These are phyloP conservation scores for Fraxinus angustifolia DNA, from an alignment of 305 asterid species.

Conservation along the genomic window DNA sequence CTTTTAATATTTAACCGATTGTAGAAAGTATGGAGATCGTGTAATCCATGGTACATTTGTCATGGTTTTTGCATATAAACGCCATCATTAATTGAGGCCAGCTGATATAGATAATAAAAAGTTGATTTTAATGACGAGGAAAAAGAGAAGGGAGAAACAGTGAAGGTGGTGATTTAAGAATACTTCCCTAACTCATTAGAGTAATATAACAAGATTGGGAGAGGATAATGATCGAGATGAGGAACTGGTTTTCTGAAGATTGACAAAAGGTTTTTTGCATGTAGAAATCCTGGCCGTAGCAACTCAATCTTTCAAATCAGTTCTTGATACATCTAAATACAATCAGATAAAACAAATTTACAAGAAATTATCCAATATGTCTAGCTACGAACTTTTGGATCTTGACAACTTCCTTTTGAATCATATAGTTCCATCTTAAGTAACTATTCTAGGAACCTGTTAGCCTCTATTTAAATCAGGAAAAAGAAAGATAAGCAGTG, in stretches of 20 bases:
- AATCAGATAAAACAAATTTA: not conserved
- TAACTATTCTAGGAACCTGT: not conserved
- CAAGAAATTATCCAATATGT: not conserved
- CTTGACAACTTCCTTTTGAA: not conserved
- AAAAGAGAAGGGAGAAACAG: not conserved
- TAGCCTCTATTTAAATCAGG: not conserved
- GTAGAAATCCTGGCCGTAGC: not conserved
- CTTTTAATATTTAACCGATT: not conserved
- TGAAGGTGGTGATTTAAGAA: not conserved
- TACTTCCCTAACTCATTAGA: not conserved
- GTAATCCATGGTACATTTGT: not conserved
- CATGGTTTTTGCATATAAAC: not conserved
- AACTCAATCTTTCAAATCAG: not conserved
- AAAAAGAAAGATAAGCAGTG: not conserved
- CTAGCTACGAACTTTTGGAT: not conserved
- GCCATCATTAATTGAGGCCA: not conserved
- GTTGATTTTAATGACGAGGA: not conserved
- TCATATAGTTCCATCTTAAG: not conserved
- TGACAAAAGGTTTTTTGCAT: not conserved
- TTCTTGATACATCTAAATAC: not conserved
- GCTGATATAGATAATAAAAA: not conserved
- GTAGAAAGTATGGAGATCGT: not conserved
- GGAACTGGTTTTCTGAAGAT: not conserved
- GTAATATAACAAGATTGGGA: not conserved
- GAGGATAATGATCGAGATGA: not conserved